These are phyloP conservation scores for Cornus controversa DNA, from an alignment of 148 eudicot species.

Conservation along the genomic window DNA sequence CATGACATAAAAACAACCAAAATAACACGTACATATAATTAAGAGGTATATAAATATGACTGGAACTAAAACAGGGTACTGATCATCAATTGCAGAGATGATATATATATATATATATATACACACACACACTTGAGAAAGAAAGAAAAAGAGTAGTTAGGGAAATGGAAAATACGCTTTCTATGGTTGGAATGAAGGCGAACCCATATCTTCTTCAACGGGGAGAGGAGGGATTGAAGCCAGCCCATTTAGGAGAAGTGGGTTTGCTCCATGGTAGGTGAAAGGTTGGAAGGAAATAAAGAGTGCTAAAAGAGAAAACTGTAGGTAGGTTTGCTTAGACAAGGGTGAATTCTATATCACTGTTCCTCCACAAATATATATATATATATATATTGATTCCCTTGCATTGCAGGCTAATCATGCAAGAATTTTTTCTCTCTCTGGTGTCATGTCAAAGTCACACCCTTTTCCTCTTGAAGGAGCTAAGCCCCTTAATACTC, in stretches of 20 bases:
- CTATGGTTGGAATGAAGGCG: constrained; percentile 22
- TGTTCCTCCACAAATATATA: not conserved
- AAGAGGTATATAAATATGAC: too few relatives aligned
- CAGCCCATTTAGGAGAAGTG: constrained; percentile 40
- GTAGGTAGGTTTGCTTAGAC: not conserved
- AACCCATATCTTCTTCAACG: constrained; percentile 53
- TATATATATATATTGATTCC: too few relatives aligned
- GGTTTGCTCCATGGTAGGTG: constrained; percentile 24
- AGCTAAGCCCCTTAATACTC: not conserved
- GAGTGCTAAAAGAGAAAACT: not conserved
- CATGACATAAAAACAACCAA: too few relatives aligned
- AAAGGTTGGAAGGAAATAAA: constrained; percentile 29
- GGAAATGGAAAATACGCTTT: constrained; percentile 20
- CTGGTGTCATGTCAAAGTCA: constrained; percentile 31
- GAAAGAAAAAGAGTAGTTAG: not conserved
- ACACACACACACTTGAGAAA: too few relatives aligned
- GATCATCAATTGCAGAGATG: not conserved
- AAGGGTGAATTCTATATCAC: constrained; percentile 15
- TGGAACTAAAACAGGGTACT: too few relatives aligned
- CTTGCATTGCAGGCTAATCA: not conserved
- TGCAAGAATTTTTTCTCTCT: not conserved
- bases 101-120: too few relatives aligned
- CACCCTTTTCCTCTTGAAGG: not conserved
- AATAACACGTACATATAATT: too few relatives aligned
- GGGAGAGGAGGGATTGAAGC: constrained; percentile 48